Evolutionary conservation across 2,329 filamentous ascomycete genomes (phyloP), one percentile per base, ranked within the genome.

Genomic region (Penicillium griseofulvum): DNA sequence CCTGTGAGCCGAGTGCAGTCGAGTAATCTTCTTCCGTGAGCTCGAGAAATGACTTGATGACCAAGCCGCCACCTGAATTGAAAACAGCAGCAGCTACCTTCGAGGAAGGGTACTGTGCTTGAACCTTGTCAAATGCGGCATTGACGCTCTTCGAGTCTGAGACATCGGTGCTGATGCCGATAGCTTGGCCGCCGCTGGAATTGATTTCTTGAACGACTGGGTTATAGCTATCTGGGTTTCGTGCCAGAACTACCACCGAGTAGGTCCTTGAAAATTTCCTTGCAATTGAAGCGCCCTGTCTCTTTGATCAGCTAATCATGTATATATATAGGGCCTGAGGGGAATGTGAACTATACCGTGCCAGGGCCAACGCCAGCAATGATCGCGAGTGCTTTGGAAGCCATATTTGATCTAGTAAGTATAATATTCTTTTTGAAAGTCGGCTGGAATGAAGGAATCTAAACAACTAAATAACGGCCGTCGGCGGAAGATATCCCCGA

Each of bases 151-250:
- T 69, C 0, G 76, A 71, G 61, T 81, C 78, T 0, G 82, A 76
- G 1, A 85, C 76, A 60, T 87, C 84, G 8, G 84, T 80, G 59
- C 80, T 82, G 65, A 87, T 81, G 10, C 84, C 85, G 17, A 86
- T 70, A 0, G 84, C 84, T 52, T 81, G 80, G 1, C 84, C 84
- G 52, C 84, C 84, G 7, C 65, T 71, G 22, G 72, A 67, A 64
- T 84, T 85, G 73, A 87, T 87, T 59, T 87, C 83, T 37, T 80
- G 66, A 16, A 83, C 83, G 1, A 86, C 68, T 1, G 74, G 68
- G 29, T 81, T 74, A 67, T 79, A 87, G 70, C 78, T 86, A 12
- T 78, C 75, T 1, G 83, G 78, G 22, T 80, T 85, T 41, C 84
- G 79, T 5, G 83, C 82, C 1, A 87, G 77, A 2, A 86, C 73